These are phyloP conservation scores for Jatropha multifida DNA, from an alignment of 441 rosid species.

Conservation along the genomic window DNA sequence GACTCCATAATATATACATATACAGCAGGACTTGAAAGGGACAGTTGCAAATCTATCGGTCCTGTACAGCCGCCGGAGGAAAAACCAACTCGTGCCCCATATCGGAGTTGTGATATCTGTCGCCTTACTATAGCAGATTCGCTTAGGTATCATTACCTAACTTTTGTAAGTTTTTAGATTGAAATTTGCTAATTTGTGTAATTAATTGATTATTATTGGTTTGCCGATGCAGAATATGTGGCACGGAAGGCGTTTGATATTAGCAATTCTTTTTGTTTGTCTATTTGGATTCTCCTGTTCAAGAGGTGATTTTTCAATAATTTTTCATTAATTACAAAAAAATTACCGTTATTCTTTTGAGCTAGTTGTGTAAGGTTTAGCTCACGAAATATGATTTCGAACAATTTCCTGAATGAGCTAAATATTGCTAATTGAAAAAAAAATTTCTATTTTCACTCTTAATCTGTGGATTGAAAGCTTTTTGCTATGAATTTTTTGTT, in stretches of 20 bases:
- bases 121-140: background rate
- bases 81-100: background rate
- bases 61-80: background rate
- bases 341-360: background rate
- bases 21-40: background rate
- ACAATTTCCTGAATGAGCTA: background rate
- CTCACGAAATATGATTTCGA: background rate
- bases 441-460: too few relatives aligned
- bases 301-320: slow-evolving; percentile 39
- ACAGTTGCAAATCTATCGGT: background rate
- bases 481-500: too few relatives aligned
- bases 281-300: slow-evolving; percentile 35
- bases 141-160: too few relatives aligned
- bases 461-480: background rate
- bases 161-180: too few relatives aligned
- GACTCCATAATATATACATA: too few relatives aligned
- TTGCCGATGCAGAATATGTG: slow-evolving; percentile 43
- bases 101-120: background rate
- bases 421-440: too few relatives aligned
- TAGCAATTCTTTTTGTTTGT: slow-evolving; percentile 34
- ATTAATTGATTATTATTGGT: slow-evolving; percentile 6
- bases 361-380: background rate
- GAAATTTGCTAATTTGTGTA: background rate
- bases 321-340: background rate
- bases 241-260: slow-evolving; percentile 33